These are phyloP conservation scores for Aquilaria malaccensis DNA, from an alignment of 345 rosid species.

Conservation along the genomic window DNA sequence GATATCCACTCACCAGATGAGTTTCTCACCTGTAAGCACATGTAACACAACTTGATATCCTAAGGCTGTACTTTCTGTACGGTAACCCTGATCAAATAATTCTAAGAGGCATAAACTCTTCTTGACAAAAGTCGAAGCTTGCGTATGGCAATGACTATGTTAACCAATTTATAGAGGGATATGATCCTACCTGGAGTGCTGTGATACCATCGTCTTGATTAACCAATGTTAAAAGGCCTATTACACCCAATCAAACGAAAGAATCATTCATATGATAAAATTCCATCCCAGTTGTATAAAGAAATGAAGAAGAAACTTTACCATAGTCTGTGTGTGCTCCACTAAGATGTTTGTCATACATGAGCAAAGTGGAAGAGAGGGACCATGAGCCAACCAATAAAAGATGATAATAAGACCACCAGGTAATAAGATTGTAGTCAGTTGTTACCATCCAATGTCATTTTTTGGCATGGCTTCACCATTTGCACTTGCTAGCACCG, in stretches of 20 bases:
- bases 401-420: slow-evolving; percentile 1
- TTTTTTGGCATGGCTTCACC: slow-evolving; percentile 29
- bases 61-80: too few species aligned
- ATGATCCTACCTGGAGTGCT: slow-evolving; percentile 58
- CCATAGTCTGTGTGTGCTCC: slow-evolving; percentile 93
- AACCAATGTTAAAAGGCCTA: slow-evolving; percentile 70
- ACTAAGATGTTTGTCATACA: slow-evolving; percentile 29
- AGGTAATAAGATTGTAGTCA: slow-evolving; percentile 2
- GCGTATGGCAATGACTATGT: too few species aligned
- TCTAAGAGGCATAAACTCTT: too few species aligned
- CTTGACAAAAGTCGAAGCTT: not conserved
- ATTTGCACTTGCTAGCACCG: slow-evolving; percentile 35
- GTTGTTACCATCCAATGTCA: slow-evolving; percentile 72
- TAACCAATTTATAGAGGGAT: not conserved
- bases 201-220: slow-evolving; percentile 83
- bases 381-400: not conserved
- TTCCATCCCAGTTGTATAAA: not conserved
- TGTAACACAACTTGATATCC: too few species aligned
- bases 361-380: slow-evolving; percentile 1
- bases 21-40: slow-evolving; percentile 58
- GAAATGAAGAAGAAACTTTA: slow-evolving; percentile 21
- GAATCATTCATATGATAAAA: not conserved
- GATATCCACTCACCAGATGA: slow-evolving; percentile 75
- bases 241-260: slow-evolving; percentile 4
- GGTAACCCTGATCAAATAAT: too few species aligned